Conservation (phyloP, 2,329 filamentous ascomycete species). For the Cladosporium velox region DNA sequence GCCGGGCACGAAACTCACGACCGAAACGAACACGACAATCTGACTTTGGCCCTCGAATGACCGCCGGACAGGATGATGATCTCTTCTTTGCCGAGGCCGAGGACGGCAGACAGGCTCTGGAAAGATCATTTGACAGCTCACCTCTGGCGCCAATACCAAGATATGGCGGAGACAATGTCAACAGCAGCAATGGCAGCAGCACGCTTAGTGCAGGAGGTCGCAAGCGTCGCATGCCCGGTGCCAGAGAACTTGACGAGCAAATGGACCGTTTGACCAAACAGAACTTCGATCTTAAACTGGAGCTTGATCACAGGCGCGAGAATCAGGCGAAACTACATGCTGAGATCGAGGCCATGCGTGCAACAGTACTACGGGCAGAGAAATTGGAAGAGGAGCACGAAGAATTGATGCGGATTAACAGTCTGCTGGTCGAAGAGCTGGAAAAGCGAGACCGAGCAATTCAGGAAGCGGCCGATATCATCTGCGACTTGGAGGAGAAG, state of each 20-base stretch:
- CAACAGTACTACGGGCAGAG: conserved; percentile 47
- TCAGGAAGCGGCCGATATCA: conserved; percentile 70
- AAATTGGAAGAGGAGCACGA: conserved; percentile 42
- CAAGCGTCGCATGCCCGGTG: conserved; percentile 49
- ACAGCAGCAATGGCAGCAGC: conserved; percentile 22
- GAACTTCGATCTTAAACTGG: conserved; percentile 75
- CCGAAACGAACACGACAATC: conserved; percentile 38
- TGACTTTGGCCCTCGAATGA: conserved; percentile 35
- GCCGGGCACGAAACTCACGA: conserved; percentile 33
- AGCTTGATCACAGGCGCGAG: conserved; percentile 69
- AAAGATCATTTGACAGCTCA: conserved; percentile 34
- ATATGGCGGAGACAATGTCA: conserved; percentile 25
- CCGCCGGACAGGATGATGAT: conserved; percentile 36
- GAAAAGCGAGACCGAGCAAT: conserved; percentile 70
- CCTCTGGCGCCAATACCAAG: conserved; percentile 27
- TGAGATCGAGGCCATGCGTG: conserved; percentile 57
- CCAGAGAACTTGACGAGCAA: conserved; percentile 70
- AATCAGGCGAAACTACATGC: conserved; percentile 62
- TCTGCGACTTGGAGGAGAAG: conserved; percentile 62
- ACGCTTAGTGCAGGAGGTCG: conserved; percentile 17
- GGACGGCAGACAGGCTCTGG: conserved; percentile 24
- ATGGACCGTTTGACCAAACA: conserved; percentile 71
- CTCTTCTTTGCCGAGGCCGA: conserved; percentile 40
- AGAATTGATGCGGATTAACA: conserved; percentile 60
- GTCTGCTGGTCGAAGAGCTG: conserved; percentile 60